Percentiles rank a stretch among this genome's conserved stretches.
phyloP scores from a whole-genome alignment of 805 yeast species.

The Candida tibetensis region DNA sequence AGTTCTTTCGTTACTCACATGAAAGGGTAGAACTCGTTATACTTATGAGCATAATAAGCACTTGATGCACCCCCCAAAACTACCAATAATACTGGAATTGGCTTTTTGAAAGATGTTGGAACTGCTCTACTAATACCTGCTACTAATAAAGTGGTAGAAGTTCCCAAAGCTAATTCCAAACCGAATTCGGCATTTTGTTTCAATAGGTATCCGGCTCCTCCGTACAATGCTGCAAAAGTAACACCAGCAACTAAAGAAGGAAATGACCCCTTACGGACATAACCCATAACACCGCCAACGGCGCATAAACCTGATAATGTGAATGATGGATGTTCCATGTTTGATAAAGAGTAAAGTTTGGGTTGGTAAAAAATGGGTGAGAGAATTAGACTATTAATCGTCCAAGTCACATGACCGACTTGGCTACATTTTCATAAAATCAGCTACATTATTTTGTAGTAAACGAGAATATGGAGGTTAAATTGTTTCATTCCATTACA shows the following conservation, averaged over 20 bases:
- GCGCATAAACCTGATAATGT: constrained; percentile 68
- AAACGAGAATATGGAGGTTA: no score
- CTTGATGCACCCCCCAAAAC: constrained; percentile 62
- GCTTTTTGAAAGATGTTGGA: constrained; percentile 59
- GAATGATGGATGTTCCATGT: constrained; percentile 74
- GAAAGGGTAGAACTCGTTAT: constrained; percentile 62
- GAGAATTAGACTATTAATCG: no score
- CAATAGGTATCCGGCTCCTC: constrained; percentile 72
- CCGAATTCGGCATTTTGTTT: constrained; percentile 75
- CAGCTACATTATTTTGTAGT: no score
- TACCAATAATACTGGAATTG: constrained; percentile 68
- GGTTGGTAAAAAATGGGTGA: background rate
- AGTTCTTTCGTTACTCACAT: background rate
- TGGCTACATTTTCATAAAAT: no score
- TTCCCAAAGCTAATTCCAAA: constrained; percentile 72
- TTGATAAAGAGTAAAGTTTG: no score
- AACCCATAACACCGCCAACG: constrained; percentile 72
- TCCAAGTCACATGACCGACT: no score
- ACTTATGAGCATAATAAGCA: constrained; percentile 70
- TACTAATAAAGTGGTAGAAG: constrained; percentile 61
- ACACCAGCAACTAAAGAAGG: constrained; percentile 82
- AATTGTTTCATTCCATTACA: no score
- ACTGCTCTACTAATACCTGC: constrained; percentile 75
- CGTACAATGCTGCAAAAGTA: constrained; percentile 56
- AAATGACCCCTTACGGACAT: constrained; percentile 60